Percentiles rank a stretch among this genome's conserved stretches.
Evolutionary conservation across 2,329 filamentous ascomycete species (phyloP).

Genomic region (Lachnellula subtilissima): DNA sequence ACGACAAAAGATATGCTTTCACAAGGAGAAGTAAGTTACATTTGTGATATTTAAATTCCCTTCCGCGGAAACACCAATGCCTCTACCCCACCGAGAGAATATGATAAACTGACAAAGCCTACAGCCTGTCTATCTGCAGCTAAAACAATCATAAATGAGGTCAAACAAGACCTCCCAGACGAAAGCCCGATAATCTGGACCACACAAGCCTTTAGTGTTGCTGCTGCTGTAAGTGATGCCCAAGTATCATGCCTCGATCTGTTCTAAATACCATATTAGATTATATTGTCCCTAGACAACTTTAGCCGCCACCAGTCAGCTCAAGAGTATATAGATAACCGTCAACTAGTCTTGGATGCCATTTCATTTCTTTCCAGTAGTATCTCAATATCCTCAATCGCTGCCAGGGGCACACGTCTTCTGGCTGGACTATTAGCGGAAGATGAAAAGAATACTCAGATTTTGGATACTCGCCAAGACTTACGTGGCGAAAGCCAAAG

Average conservation of each 20-base stretch:
- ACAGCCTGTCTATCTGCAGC: constrained; percentile 18
- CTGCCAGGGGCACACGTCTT: constrained; percentile 35
- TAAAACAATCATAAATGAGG: constrained; percentile 20
- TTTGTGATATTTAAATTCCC: neutral
- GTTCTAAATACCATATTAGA: constrained; percentile 7
- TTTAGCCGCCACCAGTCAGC: constrained; percentile 26
- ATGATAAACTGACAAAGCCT: neutral
- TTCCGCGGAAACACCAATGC: neutral
- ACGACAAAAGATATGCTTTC: constrained; percentile 17
- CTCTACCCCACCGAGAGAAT: neutral
- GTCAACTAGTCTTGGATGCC: constrained; percentile 31
- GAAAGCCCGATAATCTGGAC: constrained; percentile 17
- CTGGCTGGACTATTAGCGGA: constrained; percentile 32
- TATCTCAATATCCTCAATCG: constrained; percentile 35
- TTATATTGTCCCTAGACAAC: constrained; percentile 31
- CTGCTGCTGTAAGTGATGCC: constrained; percentile 10
- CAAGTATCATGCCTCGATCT: neutral
- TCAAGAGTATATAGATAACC: constrained; percentile 30
- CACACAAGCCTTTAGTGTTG: constrained; percentile 18
- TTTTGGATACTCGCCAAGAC: constrained; percentile 1
- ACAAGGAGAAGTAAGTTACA: constrained; percentile 6
- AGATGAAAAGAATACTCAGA: constrained; percentile 7
- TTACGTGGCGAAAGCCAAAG: neutral
- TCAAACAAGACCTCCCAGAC: constrained; percentile 13
- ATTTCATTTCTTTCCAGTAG: constrained; percentile 32